These are phyloP conservation scores for Colletotrichum lentis DNA, from an alignment of 2,329 filamentous ascomycete species.

Conservation along the genomic window DNA sequence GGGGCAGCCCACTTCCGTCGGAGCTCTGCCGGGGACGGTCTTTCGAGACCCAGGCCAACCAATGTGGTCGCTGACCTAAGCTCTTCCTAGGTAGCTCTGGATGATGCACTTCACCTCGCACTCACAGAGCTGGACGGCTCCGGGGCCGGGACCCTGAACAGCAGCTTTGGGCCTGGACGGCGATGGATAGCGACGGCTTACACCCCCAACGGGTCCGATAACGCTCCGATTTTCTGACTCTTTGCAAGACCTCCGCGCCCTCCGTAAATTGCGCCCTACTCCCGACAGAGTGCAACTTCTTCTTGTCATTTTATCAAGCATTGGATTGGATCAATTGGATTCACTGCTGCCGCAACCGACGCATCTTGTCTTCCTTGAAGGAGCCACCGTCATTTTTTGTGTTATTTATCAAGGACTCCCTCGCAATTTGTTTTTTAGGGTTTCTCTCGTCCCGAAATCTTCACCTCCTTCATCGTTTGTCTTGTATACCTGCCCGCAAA, in stretches of 20 bases:
- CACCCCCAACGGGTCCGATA: slow-evolving; percentile 42
- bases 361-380: neutral
- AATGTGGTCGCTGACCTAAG: slow-evolving; percentile 31
- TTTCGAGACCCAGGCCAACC: slow-evolving; percentile 4
- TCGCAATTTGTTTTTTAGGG: neutral
- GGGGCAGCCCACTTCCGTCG: slow-evolving; percentile 14
- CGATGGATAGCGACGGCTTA: slow-evolving; percentile 39
- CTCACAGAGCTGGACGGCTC: slow-evolving; percentile 21
- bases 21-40: slow-evolving; percentile 12
- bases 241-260: slow-evolving; percentile 28
- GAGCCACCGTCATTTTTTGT: slow-evolving; percentile 8
- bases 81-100: neutral
- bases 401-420: neutral
- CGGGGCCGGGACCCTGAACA: slow-evolving; percentile 37
- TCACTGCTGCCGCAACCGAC: slow-evolving; percentile 9
- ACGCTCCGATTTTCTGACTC: slow-evolving; percentile 41
- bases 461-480: neutral
- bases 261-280: slow-evolving; percentile 25
- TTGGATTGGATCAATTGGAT: slow-evolving; percentile 31
- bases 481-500: neutral
- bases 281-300: neutral
- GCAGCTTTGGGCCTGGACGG: slow-evolving; percentile 10
- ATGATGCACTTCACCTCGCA: neutral
- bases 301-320: slow-evolving; percentile 23
- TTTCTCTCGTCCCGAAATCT: neutral